Evolutionary conservation across 2,329 filamentous ascomycete species (phyloP).

Genomic region (Paraphoma sp.): DNA sequence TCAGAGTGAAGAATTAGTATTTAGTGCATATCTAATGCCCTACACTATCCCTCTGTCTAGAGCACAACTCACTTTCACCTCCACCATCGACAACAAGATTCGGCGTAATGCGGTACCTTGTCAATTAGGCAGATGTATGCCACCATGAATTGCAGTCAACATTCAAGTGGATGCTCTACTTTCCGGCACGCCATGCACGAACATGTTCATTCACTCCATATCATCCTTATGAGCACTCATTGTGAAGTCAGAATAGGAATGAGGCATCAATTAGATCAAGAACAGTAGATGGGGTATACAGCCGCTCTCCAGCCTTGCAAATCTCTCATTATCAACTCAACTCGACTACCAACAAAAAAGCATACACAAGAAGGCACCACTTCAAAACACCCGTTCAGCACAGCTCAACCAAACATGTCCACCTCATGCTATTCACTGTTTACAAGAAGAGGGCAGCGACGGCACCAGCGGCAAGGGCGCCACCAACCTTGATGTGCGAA

Average conservation of each 20-base stretch:
- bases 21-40: too few relatives aligned
- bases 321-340: background rate
- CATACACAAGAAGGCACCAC: background rate
- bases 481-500: slow-evolving; percentile 34
- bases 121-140: too few relatives aligned
- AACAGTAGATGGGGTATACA: background rate
- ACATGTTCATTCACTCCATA: background rate
- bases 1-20: too few relatives aligned
- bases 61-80: too few relatives aligned
- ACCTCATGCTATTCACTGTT: slow-evolving; percentile 1
- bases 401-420: background rate
- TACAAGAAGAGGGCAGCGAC: slow-evolving; percentile 46
- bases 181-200: background rate
- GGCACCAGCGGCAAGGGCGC: slow-evolving; percentile 41
- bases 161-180: too few relatives aligned
- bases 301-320: background rate
- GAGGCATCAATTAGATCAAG: background rate
- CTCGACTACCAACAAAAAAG: background rate
- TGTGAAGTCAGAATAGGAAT: background rate
- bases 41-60: too few relatives aligned
- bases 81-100: too few relatives aligned
- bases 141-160: too few relatives aligned
- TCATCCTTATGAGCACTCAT: too few relatives aligned
- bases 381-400: background rate
- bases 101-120: too few relatives aligned